Evolutionary conservation across 495 filamentous ascomycete genomes (phyloP).

Genomic region (Chaetomidium leptoderma): DNA sequence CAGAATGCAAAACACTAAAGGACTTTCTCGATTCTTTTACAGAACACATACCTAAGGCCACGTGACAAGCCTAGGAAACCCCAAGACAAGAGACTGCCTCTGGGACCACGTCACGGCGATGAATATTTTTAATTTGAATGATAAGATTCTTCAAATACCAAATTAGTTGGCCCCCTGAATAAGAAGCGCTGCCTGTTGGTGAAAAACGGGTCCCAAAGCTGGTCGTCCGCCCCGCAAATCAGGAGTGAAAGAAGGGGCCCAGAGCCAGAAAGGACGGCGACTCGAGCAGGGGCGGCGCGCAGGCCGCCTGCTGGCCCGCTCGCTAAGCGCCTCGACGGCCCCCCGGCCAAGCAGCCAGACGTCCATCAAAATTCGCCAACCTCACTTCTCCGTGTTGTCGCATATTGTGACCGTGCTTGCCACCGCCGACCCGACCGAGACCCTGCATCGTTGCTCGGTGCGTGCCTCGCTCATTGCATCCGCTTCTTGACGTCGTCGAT

Average conservation of each 20-base stretch:
- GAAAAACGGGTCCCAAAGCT: too few species aligned
- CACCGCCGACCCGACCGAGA: constrained; percentile 11
- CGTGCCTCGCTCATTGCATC: constrained; percentile 5
- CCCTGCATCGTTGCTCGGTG: constrained; percentile 12
- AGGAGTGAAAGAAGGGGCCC: neutral
- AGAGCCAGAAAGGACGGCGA: neutral
- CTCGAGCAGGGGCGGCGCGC: constrained; percentile 16
- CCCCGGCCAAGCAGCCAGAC: constrained; percentile 11
- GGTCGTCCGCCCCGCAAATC: constrained; percentile 15
- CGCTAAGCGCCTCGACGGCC: constrained; percentile 17
- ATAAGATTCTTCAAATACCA: neutral
- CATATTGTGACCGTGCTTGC: constrained; percentile 18
- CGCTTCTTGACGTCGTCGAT: neutral
- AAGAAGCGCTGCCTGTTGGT: neutral
- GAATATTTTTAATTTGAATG: neutral
- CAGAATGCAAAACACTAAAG: too few species aligned
- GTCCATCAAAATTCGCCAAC: constrained; percentile 23
- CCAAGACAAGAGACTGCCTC: neutral
- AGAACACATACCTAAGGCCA: neutral
- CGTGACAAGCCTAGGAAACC: neutral
- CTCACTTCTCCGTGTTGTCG: constrained; percentile 15
- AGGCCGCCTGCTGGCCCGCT: constrained; percentile 12
- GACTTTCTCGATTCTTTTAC: too few species aligned
- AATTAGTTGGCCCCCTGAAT: neutral
- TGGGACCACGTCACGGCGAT: too few species aligned